These are phyloP conservation scores for Artemisia tridentata DNA, from an alignment of 129 eudicot species.

Conservation along the genomic window DNA sequence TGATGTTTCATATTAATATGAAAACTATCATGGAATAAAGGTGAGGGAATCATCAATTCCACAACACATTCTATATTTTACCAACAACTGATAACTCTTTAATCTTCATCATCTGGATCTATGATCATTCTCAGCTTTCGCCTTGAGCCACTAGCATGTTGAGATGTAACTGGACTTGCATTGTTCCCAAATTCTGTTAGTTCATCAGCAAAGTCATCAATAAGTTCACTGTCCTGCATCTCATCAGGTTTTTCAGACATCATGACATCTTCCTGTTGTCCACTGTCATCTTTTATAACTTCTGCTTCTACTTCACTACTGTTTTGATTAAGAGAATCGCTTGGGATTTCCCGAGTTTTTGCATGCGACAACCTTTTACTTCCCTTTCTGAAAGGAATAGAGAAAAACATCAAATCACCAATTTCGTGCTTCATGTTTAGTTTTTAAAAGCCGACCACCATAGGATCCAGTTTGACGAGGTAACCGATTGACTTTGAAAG, in stretches of 20 bases:
- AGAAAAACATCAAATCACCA: neutral
- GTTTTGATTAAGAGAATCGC: constrained; percentile 6
- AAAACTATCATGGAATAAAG: neutral
- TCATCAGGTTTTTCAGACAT: constrained; percentile 26
- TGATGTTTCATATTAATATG: neutral
- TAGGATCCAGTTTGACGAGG: too few relatives aligned
- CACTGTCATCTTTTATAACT: constrained; percentile 17
- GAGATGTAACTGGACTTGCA: constrained; percentile 24
- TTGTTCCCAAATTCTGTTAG: constrained; percentile 46
- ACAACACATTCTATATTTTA: constrained; percentile 6
- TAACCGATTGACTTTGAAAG: too few relatives aligned
- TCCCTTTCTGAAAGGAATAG: constrained; percentile 24
- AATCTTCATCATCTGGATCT: constrained; percentile 56
- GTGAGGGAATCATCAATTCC: neutral
- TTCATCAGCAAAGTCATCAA: constrained; percentile 42
- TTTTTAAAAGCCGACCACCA: too few relatives aligned
- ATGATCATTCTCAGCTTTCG: constrained; percentile 63
- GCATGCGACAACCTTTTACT: constrained; percentile 27
- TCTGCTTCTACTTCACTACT: constrained; percentile 29
- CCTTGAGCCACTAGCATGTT: constrained; percentile 37
- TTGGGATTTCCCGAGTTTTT: constrained; percentile 20
- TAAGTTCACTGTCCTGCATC: constrained; percentile 30
- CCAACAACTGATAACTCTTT: neutral
- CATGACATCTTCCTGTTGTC: constrained; percentile 15
- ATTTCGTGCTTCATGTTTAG: neutral